These are phyloP conservation scores for Pseudogymnoascus pannorum DNA, from an alignment of 2,329 filamentous ascomycete species.

Conservation along the genomic window DNA sequence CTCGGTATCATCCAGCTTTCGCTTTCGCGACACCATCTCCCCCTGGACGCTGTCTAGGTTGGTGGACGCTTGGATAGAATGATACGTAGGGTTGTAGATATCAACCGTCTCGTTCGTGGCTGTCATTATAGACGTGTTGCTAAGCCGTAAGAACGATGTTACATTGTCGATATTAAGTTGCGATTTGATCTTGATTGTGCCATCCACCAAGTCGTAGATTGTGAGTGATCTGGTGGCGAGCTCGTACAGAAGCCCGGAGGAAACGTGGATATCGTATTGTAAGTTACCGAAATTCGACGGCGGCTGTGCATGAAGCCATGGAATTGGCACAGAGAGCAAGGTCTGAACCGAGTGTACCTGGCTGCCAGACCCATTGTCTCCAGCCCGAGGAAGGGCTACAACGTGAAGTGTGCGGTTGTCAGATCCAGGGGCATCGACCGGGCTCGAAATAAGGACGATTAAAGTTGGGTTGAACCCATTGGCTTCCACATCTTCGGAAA, in stretches of 20 bases:
- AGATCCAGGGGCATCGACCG: slow-evolving; percentile 16
- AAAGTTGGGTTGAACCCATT: slow-evolving; percentile 42
- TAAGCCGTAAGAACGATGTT: slow-evolving; percentile 58
- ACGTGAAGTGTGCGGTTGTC: slow-evolving; percentile 23
- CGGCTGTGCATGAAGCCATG: slow-evolving; percentile 8
- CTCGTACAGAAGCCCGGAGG: slow-evolving; percentile 56
- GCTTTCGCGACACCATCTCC: slow-evolving; percentile 20
- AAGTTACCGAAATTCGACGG: slow-evolving; percentile 11
- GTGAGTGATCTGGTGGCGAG: slow-evolving; percentile 46
- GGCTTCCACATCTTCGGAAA: slow-evolving; percentile 32
- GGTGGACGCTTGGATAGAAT: slow-evolving; percentile 38
- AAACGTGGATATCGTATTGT: slow-evolving; percentile 51
- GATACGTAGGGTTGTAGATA: slow-evolving; percentile 64
- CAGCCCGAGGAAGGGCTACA: slow-evolving; percentile 21
- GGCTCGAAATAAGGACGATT: slow-evolving; percentile 38
- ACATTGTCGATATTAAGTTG: slow-evolving; percentile 44
- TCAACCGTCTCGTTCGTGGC: slow-evolving; percentile 49
- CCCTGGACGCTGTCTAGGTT: slow-evolving; percentile 22
- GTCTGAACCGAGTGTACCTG: slow-evolving; percentile 23
- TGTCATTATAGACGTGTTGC: slow-evolving; percentile 57
- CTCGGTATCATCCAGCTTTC: slow-evolving; percentile 19
- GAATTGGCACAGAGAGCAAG: slow-evolving; percentile 21
- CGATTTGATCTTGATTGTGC: slow-evolving; percentile 53
- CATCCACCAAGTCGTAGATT: slow-evolving; percentile 57
- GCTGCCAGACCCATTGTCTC: not conserved